phyloP scores from a whole-genome alignment of 2,329 filamentous ascomycete genomes.

The Fusarium chaquense region DNA sequence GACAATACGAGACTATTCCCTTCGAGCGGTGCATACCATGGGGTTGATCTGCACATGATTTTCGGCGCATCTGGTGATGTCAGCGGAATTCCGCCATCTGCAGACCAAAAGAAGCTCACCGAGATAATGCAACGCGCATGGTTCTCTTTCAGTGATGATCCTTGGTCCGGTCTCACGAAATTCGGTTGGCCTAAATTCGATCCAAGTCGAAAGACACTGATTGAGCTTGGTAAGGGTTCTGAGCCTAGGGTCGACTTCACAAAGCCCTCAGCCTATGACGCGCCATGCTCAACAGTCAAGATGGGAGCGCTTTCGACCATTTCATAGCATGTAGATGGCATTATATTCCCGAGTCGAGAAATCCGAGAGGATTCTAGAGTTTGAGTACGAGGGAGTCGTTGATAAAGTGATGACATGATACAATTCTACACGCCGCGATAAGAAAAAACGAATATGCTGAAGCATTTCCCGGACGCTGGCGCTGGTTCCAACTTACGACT shows the following conservation, averaged over 20 bases:
- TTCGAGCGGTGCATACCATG: constrained; percentile 63
- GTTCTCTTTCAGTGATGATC: constrained; percentile 56
- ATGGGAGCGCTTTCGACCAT: constrained; percentile 37
- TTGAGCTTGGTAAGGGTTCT: constrained; percentile 28
- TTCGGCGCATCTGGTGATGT: constrained; percentile 57
- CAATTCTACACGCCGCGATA: too few species aligned
- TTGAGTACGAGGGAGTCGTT: too few species aligned
- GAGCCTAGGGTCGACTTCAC: constrained; percentile 22
- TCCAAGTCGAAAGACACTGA: constrained; percentile 19
- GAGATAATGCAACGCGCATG: constrained; percentile 56
- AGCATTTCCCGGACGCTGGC: too few species aligned
- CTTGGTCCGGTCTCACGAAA: constrained; percentile 49
- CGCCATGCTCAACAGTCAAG: constrained; percentile 32
- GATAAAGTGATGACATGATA: too few species aligned
- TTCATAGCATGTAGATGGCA: rapidly evolving
- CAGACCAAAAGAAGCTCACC: constrained; percentile 50
- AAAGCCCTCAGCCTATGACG: constrained; percentile 29
- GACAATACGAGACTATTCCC: constrained; percentile 60
- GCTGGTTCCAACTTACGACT: too few species aligned
- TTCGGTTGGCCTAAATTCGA: constrained; percentile 47
- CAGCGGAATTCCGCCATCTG: constrained; percentile 52
- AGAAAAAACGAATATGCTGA: too few species aligned
- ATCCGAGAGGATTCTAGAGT: too few species aligned
- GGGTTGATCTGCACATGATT: constrained; percentile 61
- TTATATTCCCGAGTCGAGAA: not conserved